Conservation (phyloP, 495 filamentous ascomycete genomes). For the Hypomontagnella monticulosa region DNA sequence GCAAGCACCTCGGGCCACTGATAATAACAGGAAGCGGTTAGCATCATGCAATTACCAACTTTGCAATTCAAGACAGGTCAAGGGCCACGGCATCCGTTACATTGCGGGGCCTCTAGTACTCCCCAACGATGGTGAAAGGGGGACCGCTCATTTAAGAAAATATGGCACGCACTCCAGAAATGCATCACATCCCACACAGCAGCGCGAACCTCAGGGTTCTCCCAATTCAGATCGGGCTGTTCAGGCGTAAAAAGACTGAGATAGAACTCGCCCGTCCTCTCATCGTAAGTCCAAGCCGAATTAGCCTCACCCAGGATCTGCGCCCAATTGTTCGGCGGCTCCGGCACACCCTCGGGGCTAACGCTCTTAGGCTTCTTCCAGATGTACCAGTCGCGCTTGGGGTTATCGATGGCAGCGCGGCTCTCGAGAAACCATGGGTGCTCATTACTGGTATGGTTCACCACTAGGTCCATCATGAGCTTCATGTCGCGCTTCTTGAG, state of each 20-base stretch:
- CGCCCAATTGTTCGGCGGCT: slow-evolving; percentile 71
- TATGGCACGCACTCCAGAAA: slow-evolving; percentile 59
- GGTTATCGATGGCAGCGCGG: slow-evolving; percentile 57
- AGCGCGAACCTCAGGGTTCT: slow-evolving; percentile 63
- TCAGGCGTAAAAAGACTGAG: slow-evolving; percentile 66
- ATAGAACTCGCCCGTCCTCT: slow-evolving; percentile 66
- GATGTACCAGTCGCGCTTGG: slow-evolving; percentile 71
- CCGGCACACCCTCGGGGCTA: slow-evolving; percentile 56
- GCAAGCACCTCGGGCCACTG: slow-evolving; percentile 62
- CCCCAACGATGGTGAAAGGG: background rate
- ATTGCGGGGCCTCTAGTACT: too few relatives aligned
- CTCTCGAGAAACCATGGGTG: slow-evolving; percentile 72
- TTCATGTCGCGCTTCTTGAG: slow-evolving; percentile 68
- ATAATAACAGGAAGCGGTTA: background rate
- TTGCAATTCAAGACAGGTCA: background rate
- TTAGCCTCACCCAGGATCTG: slow-evolving; percentile 65
- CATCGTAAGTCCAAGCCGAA: slow-evolving; percentile 68
- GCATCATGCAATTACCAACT: background rate
- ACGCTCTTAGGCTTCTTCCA: slow-evolving; percentile 66
- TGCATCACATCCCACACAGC: slow-evolving; percentile 68
- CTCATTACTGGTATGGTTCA: slow-evolving; percentile 72
- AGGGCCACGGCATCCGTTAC: too few relatives aligned
- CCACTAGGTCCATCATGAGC: slow-evolving; percentile 71
- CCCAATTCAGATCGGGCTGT: slow-evolving; percentile 75
- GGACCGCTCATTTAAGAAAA: background rate